Percentiles rank a stretch among this genome's conserved stretches.
Evolutionary conservation across 495 filamentous ascomycete species (phyloP).

Genomic region (Lophiotrema nucula): DNA sequence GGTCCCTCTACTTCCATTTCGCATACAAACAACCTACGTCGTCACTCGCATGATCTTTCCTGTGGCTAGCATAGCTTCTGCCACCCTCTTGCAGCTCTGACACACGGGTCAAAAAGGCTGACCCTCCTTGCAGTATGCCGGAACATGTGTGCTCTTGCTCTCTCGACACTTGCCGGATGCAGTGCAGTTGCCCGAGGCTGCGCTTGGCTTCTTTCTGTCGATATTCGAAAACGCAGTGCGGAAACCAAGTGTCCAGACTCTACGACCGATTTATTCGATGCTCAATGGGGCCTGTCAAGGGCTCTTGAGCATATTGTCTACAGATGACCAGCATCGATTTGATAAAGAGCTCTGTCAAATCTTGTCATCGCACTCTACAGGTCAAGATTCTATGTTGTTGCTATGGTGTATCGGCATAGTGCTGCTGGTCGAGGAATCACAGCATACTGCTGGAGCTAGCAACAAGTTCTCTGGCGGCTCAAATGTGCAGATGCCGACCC

Average conservation of each 20-base stretch:
- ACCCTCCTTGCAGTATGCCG: slow-evolving; percentile 12
- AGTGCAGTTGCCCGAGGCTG: slow-evolving; percentile 33
- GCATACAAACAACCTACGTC: no score
- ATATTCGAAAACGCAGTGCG: slow-evolving; percentile 30
- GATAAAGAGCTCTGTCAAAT: slow-evolving; percentile 34
- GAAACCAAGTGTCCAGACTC: slow-evolving; percentile 18
- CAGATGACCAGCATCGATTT: slow-evolving; percentile 19
- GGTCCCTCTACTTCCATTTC: no score
- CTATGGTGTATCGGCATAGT: slow-evolving; percentile 28
- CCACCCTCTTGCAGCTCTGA: no score
- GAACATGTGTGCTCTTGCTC: slow-evolving; percentile 26
- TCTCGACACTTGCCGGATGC: slow-evolving; percentile 33
- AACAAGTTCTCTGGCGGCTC: neutral
- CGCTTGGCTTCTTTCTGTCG: slow-evolving; percentile 35
- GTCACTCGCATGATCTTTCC: no score
- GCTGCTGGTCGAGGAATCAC: neutral
- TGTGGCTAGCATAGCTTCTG: no score
- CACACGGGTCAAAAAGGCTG: no score
- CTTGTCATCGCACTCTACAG: slow-evolving; percentile 12
- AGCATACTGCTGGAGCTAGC: neutral
- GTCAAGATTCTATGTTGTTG: slow-evolving; percentile 18
- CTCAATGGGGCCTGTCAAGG: slow-evolving; percentile 37
- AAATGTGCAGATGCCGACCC: neutral
- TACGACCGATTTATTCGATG: slow-evolving; percentile 33
- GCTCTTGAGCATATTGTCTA: slow-evolving; percentile 25